Evolutionary conservation across 1,284 basidiomycete species (phyloP).

Genomic region (Ustilago cynodontis): DNA sequence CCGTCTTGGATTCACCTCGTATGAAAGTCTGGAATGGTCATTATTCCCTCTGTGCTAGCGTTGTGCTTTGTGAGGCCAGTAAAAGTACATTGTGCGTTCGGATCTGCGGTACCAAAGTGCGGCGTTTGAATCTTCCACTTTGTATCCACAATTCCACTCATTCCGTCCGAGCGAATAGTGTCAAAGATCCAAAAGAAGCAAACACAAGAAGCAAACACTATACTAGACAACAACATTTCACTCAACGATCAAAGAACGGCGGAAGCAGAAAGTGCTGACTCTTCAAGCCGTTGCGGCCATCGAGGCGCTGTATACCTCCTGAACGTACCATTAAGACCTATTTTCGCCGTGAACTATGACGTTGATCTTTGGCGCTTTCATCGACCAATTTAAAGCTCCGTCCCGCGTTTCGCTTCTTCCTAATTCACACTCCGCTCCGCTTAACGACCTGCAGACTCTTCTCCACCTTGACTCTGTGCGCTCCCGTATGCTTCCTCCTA

Average conservation of each 20-base stretch:
- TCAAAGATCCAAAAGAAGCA: slow-evolving; percentile 1
- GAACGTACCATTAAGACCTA: neutral
- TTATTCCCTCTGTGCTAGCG: too few relatives aligned
- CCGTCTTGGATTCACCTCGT: too few relatives aligned
- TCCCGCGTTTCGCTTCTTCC: slow-evolving; percentile 5
- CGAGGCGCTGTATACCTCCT: neutral
- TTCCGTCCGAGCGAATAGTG: neutral
- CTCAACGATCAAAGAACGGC: neutral
- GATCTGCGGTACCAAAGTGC: neutral
- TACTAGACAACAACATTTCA: neutral
- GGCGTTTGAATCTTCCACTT: slow-evolving; percentile 3
- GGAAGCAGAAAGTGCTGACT: neutral
- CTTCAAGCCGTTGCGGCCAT: slow-evolving; percentile 1
- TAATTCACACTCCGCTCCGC: neutral
- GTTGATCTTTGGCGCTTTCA: slow-evolving; percentile 4
- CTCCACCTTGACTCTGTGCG: neutral
- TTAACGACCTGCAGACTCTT: neutral
- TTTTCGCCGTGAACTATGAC: slow-evolving; percentile 1
- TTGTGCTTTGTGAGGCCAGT: too few relatives aligned
- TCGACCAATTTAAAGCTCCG: slow-evolving; percentile 3
- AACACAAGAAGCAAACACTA: too few relatives aligned
- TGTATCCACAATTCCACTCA: neutral
- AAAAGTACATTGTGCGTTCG: neutral
- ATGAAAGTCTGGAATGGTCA: too few relatives aligned
- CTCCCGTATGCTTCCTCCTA: neutral